phyloP scores from a whole-genome alignment of 2,329 filamentous ascomycete species.

The Fusarium ramigenum region DNA sequence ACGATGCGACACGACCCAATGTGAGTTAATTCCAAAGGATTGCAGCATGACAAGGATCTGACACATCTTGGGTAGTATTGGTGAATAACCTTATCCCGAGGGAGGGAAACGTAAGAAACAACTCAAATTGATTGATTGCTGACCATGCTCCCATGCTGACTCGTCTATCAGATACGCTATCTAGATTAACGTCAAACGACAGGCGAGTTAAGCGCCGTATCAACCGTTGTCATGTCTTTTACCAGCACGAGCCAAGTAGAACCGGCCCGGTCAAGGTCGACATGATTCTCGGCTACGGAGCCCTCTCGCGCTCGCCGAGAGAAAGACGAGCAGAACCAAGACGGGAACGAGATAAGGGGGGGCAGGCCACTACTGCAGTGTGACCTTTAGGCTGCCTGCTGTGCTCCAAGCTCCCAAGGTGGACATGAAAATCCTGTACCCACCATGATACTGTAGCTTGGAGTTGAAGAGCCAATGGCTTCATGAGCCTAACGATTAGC shows the following conservation, averaged over 20 bases:
- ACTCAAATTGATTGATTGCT: not conserved
- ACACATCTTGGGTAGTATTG: slow-evolving; percentile 21
- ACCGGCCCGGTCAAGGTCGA: slow-evolving; percentile 17
- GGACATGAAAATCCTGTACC: slow-evolving; percentile 26
- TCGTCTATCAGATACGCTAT: not conserved
- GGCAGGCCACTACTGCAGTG: slow-evolving; percentile 11
- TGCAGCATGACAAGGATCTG: slow-evolving; percentile 9
- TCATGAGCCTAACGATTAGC: not conserved
- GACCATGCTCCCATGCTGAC: not conserved
- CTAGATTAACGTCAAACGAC: not conserved
- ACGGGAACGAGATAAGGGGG: slow-evolving; percentile 29
- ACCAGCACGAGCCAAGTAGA: slow-evolving; percentile 16
- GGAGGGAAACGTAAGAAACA: not conserved
- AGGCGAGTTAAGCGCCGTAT: slow-evolving; percentile 22
- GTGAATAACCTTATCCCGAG: not conserved
- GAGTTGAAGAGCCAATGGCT: slow-evolving; percentile 9
- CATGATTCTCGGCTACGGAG: slow-evolving; percentile 6
- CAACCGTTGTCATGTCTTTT: slow-evolving; percentile 1
- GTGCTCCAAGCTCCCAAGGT: not conserved
- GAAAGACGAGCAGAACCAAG: slow-evolving; percentile 9
- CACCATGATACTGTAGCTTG: slow-evolving; percentile 23
- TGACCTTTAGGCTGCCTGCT: not conserved
- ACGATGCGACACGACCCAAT: not conserved
- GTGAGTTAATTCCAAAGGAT: not conserved
- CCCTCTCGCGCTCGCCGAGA: slow-evolving; percentile 28